Evolutionary conservation across 129 eudicot genomes (phyloP).

Genomic region (Flaveria bidentis): DNA sequence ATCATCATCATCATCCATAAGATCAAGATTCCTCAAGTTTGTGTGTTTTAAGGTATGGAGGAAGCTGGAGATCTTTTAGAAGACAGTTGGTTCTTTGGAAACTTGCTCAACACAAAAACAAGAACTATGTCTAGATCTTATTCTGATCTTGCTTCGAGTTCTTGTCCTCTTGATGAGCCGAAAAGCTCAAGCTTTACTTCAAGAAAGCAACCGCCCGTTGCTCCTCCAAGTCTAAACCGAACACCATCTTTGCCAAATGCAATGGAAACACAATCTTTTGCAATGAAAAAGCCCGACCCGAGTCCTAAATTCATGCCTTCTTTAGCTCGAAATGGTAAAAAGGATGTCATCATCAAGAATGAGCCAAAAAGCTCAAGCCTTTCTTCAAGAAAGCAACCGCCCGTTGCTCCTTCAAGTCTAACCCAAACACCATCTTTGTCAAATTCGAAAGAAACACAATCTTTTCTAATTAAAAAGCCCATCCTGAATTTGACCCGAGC

Average conservation of each 20-base stretch:
- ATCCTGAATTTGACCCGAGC: slow-evolving; percentile 18
- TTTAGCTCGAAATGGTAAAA: neutral
- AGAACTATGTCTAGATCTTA: slow-evolving; percentile 53
- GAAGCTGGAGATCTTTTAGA: slow-evolving; percentile 69
- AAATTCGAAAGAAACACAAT: slow-evolving; percentile 17
- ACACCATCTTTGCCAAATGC: slow-evolving; percentile 53
- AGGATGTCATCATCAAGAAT: slow-evolving; percentile 27
- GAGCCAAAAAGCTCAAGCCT: slow-evolving; percentile 27
- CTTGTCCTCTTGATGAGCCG: slow-evolving; percentile 39
- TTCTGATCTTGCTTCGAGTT: slow-evolving; percentile 52
- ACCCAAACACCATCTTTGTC: slow-evolving; percentile 55
- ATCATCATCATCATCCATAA: slow-evolving; percentile 18
- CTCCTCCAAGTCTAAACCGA: slow-evolving; percentile 36
- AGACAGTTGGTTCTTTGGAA: slow-evolving; percentile 70
- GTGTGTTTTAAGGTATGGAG: slow-evolving; percentile 39
- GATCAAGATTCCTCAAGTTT: slow-evolving; percentile 16
- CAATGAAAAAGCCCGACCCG: slow-evolving; percentile 12
- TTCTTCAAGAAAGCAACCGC: slow-evolving; percentile 36
- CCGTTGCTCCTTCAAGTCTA: slow-evolving; percentile 31
- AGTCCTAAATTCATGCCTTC: slow-evolving; percentile 1
- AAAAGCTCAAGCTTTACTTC: slow-evolving; percentile 28
- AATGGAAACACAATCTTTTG: slow-evolving; percentile 24
- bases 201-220: slow-evolving; percentile 36
- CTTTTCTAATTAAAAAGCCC: neutral
- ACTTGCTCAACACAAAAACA: slow-evolving; percentile 44